Evolutionary conservation across 148 eudicot genomes (phyloP), one percentile per base, ranked within the genome.

Genomic region (Fallopia convolvulus): DNA sequence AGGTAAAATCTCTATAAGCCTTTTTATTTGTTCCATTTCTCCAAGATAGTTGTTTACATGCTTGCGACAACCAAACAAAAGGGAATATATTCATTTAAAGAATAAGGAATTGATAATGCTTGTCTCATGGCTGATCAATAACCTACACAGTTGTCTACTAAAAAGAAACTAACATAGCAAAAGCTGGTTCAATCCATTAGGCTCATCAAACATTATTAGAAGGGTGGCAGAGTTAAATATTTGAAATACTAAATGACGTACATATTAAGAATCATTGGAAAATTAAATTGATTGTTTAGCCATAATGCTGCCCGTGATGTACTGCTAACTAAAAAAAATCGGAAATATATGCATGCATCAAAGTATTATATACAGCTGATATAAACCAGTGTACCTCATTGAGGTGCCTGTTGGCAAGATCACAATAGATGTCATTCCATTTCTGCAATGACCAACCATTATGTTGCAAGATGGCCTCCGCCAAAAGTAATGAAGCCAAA

Each of bases 351-450:
- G 72, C 46, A 68, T 14, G 72, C 72, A 68, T 14, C 20, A 66
- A 14, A 33, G 8, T 36, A 17, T 21, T 39, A 36, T 30, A 68
- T 15, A 33, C 18, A 68, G 10, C 72, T 68, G 44, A 33, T 68
- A 36, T 47, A 47, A 39, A 4, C 75, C 11, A 11, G 20, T 3
- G 21, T 53, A 30, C 77, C 83, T 90, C 99, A 97, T 92, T 93
- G 40, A 90, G 89, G 78, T 95, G 97, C 80, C 90, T 87, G 85
- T 97, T 91, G 70, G 97, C 94, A 10, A 91, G 78, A 85, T 94
- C 99, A 74, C 74, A 81, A 76, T 95, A 93, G 55, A 92, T 90
- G 65, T 90, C 90, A 83, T 82, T 93, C 99, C 99, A 95, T 81
- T 84, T 84, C 48, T 85, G 78, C 65, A 95, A 83, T 50, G 97